Percentiles rank a stretch among this genome's conserved stretches.
These are phyloP conservation scores for Pyricularia pennisetigena DNA, from an alignment of 2,329 filamentous ascomycete species.

Conservation along the genomic window DNA sequence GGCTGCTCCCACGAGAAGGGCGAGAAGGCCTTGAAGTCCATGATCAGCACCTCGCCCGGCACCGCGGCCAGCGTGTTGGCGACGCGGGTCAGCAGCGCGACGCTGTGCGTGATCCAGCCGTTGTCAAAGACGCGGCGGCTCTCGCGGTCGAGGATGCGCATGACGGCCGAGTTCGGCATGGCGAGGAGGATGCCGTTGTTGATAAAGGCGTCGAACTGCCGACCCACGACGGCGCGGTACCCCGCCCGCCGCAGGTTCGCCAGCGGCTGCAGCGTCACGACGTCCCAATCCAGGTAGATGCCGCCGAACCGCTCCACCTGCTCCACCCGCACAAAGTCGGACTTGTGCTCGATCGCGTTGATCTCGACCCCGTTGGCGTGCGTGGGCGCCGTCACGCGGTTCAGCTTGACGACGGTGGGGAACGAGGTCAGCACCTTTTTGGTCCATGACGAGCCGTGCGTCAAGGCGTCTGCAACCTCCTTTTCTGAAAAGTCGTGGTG, in stretches of 20 bases:
- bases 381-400: neutral
- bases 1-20: neutral
- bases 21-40: neutral
- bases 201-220: neutral
- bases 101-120: neutral
- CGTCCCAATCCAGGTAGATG: neutral
- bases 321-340: neutral
- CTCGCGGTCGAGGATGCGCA: neutral
- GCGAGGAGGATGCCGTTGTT: neutral
- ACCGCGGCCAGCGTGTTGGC: neutral
- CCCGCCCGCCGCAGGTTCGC: neutral
- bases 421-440: neutral
- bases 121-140: neutral
- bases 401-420: neutral
- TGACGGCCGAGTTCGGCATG: neutral
- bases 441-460: neutral
- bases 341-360: neutral
- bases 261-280: neutral
- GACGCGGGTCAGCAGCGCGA: neutral
- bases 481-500: neutral
- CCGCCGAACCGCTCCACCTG: neutral
- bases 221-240: neutral
- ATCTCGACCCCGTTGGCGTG: neutral
- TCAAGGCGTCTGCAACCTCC: neutral
- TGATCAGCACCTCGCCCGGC: neutral